Base-by-base conservation (phyloP, 192 early-diverging fungal species). In the Cetraspora pellucida region DNA sequence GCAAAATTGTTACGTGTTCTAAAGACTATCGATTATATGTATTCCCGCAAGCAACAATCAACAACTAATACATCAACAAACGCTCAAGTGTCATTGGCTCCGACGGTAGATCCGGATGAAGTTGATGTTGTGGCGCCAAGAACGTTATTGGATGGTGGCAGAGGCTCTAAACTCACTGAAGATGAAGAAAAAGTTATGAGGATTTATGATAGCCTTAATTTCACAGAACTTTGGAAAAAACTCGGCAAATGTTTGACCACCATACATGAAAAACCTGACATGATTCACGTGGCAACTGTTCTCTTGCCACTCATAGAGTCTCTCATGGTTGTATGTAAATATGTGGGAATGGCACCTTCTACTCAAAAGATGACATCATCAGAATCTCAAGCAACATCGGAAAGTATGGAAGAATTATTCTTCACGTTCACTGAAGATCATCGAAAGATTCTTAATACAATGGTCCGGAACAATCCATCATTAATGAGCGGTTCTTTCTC, bases 251-350 rank as follows among this genome's bases (percentile, higher is more conserved):
- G 91, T 55, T 84, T 99, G 71, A 81, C 85, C 7, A 77, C 89
- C 55, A 94, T 96, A 67, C 87, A 88, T 30, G 87, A 92, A 37
- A 90, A 93, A 55, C 83, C 89, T 13, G 94, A 96, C 52, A 86
- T 97, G 81, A 90, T 93, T 23, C 91, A 95, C 80, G 92, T 97
- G 10, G 95, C 94, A 1, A 97, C 97, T 0, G 93, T 97, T 21
- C 80, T 99, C 7, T 81, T 99, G 58, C 97, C 97, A 19, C 79
- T 96, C 27, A 96, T 99, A 78, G 97, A 99, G 85, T 92, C 95
- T 8, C 97, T 97, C 75, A 97, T 99, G 96, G 97, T 99, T 23
- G 92, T 99, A 17, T 95, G 93, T 47, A 96, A 95, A 87, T 95
- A 95, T 47, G 91, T 93, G n/a, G 82, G 81, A 50, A 78, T 84